These are phyloP conservation scores for Trichoderma simmonsii DNA, from an alignment of 2,329 filamentous ascomycete species.

Conservation along the genomic window DNA sequence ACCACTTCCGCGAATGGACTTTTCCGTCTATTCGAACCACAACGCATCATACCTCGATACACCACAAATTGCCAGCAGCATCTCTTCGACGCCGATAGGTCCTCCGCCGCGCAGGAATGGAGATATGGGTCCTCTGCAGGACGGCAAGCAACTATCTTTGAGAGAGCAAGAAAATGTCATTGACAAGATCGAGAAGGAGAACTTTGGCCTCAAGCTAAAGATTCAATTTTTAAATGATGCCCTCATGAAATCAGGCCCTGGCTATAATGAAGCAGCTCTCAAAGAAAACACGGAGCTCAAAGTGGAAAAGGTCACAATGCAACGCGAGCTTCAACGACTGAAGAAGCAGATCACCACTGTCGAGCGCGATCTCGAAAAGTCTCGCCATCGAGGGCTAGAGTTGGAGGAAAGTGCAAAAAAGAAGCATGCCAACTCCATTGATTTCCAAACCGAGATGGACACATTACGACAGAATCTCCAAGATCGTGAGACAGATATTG, in stretches of 20 bases:
- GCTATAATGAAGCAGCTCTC: constrained; percentile 83
- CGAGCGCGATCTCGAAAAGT: constrained; percentile 81
- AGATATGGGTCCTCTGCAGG: constrained; percentile 67
- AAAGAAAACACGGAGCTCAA: constrained; percentile 97
- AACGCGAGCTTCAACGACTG: constrained; percentile 80
- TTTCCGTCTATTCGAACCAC: constrained; percentile 65
- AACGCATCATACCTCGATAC: constrained; percentile 65
- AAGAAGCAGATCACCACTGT: constrained; percentile 79
- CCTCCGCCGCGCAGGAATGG: constrained; percentile 61
- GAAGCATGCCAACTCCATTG: constrained; percentile 65
- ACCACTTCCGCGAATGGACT: constrained; percentile 68
- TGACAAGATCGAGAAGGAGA: constrained; percentile 96
- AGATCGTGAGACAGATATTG: constrained; percentile 58
- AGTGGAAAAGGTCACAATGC: constrained; percentile 85
- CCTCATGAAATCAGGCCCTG: constrained; percentile 79
- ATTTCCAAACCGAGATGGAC: constrained; percentile 59
- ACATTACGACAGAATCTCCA: constrained; percentile 55
- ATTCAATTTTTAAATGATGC: constrained; percentile 96
- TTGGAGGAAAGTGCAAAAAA: constrained; percentile 78
- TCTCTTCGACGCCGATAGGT: constrained; percentile 77
- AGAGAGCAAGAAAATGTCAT: constrained; percentile 95
- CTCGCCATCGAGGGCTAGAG: constrained; percentile 76
- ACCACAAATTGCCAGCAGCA: constrained; percentile 75
- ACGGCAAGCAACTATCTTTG: constrained; percentile 86
- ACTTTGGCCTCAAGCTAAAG: constrained; percentile 94